Base-by-base conservation (phyloP, 2,329 filamentous ascomycete genomes). In the Epichloe glyceriae region DNA sequence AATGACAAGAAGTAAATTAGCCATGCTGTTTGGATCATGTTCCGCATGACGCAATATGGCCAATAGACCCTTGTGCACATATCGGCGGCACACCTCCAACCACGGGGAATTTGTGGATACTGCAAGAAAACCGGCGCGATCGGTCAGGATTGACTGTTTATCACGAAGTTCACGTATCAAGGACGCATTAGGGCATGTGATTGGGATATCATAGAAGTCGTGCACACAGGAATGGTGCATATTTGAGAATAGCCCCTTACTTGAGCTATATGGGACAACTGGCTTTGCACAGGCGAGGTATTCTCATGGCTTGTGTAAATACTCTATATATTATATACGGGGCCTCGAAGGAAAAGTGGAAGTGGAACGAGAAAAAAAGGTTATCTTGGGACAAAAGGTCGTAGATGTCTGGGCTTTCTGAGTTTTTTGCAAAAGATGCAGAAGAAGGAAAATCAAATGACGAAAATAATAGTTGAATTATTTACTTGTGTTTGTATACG, bases 91-190 rank as follows among this genome's bases (percentile, higher is more conserved):
- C 39, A 43, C 41, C 39, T 51, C 38, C 34, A 41, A 46, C 47
- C 46, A 35, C 42, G 49, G 44, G 44, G 39, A 22, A 22, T 43
- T 11, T 47, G 12, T 17, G 19, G 14, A 11, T 7, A 17, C 19
- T 43, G 47, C 39, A 43, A 17, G 33, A 19, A 12, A 17, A 30
- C 14, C 30, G 19, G 17, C 2, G 48, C 19, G 17, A 22, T 33
- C 7, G 33, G 14, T 34, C 26, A 51, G 22, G 26, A 53, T 22
- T 50, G 50, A 42, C 34, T 45, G 17, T 19, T 35, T 11, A 47
- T 52, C 26, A 53, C 51, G 52, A 52, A 46, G 49, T 15, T 50
- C 52, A 55, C 50, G 46, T 50, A 52, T 50, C 38, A 41, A 35
- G 46, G 19, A 50, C 40, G 45, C 17, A 42, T 46, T n/a, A 51